These are phyloP conservation scores for Phytophthora podocarpi DNA, from an alignment of 352 stramenopile species.

Conservation along the genomic window DNA sequence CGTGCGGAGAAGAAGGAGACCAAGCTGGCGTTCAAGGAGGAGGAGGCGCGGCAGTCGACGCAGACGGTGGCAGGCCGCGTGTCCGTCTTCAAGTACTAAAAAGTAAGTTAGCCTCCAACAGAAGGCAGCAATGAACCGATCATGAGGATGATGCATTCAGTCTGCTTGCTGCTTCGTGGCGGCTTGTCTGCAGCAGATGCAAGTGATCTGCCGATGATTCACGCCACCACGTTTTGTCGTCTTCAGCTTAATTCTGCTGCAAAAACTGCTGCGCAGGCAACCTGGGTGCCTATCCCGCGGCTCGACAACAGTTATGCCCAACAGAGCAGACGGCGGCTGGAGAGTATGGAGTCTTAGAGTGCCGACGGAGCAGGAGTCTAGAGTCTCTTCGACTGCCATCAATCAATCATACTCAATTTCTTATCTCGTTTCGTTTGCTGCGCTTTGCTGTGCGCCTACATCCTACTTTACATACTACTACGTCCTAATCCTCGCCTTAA, in stretches of 20 bases:
- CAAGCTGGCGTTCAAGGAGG: slow-evolving; percentile 93
- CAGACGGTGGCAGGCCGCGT: slow-evolving; percentile 68
- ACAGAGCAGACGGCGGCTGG: neutral
- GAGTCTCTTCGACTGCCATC: neutral
- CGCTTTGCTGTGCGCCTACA: slow-evolving; percentile 17
- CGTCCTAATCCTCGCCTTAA: slow-evolving; percentile 36
- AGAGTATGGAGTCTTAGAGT: neutral
- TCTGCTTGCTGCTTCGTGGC: neutral
- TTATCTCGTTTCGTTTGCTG: slow-evolving; percentile 35
- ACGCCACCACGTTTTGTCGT: neutral
- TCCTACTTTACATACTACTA: slow-evolving; percentile 48
- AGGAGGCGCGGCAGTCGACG: slow-evolving; percentile 82
- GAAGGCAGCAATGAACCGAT: slow-evolving; percentile 13
- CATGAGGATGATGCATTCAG: slow-evolving; percentile 11
- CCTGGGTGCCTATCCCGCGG: slow-evolving; percentile 11
- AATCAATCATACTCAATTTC: slow-evolving; percentile 10
- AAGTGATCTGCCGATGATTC: neutral
- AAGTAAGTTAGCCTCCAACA: slow-evolving; percentile 17
- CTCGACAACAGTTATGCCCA: neutral
- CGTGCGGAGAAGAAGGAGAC: slow-evolving; percentile 95
- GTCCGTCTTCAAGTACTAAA: slow-evolving; percentile 82
- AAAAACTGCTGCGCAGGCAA: neutral
- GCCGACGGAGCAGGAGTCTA: too few species aligned
- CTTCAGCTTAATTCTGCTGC: neutral
- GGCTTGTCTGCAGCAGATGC: slow-evolving; percentile 9